Evolutionary conservation across 345 rosid genomes (phyloP), one percentile per base, ranked within the genome.

Genomic region (Lepidium africanum): DNA sequence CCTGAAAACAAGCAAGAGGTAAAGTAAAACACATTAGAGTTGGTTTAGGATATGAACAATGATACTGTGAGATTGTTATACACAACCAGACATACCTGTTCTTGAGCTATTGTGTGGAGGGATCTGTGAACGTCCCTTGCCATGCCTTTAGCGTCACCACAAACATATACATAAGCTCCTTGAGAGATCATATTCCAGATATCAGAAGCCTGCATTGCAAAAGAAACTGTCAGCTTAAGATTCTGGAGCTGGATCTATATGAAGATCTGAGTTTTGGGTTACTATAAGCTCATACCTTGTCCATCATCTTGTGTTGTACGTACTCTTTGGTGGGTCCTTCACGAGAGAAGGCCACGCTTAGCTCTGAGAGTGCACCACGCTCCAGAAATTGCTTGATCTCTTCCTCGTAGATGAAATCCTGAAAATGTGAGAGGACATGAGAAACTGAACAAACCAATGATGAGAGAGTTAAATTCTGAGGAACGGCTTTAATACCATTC

Each of bases 121-220:
- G 92, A 70, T 72, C 96, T 77, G 74, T 95, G 99, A 41, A 95
- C 99, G 53, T 95, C 97, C 70, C 84, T 84, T 2, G 99, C 97
- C 99, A 95, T 95, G 77, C 97, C 96, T 71, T 95, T 95, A 69
- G 99, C 99, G 77, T 95, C 99, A 76, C 99, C 97, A 55, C 99
- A 95, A 15, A 95, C 97, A 76, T 95, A 95, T 9, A 91, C 42
- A 65, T 89, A 91, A 3, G 81, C 99, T 63, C 96, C 97, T 71
- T 80, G 76, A 13, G 93, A 87, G 74, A 89, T 79, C 78, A 85
- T 74, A 76, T 67, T 83, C 99, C 99, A 95, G 54, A 95, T 81
- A 46, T 89, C 84, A 3, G 82, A 71, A 21, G 96, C 97, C 99
- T 95, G 81, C 47, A 67, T 59, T 13, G 12, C 59, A 0, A 11